Evolutionary conservation across 352 stramenopile species (phyloP).

Genomic region (Blastocystis sp.): DNA sequence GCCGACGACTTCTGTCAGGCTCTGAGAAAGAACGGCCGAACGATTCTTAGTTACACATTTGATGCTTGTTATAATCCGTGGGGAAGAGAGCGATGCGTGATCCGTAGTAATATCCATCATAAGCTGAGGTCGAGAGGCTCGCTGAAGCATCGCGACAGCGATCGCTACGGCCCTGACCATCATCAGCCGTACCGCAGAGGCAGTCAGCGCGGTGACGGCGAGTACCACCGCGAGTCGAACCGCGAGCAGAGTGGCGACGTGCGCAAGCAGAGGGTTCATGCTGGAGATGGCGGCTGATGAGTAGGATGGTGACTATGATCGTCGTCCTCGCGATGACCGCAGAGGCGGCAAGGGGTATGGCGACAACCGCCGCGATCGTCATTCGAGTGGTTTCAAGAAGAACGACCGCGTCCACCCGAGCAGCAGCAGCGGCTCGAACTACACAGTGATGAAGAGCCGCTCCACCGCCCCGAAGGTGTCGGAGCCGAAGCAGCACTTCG

Average conservation of each 20-base stretch:
- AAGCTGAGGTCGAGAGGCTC: background rate
- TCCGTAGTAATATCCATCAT: conserved; percentile 56
- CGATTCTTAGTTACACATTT: conserved; percentile 56
- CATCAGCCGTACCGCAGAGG: background rate
- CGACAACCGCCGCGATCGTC: background rate
- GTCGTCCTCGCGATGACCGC: background rate
- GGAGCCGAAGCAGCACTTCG: background rate
- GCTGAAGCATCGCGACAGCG: background rate
- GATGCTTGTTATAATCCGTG: conserved; percentile 55
- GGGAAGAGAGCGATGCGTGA: background rate
- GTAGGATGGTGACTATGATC: background rate
- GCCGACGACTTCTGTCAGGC: conserved; percentile 43
- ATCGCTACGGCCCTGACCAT: background rate
- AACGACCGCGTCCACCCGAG: background rate
- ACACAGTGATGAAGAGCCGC: background rate
- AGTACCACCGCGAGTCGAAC: background rate
- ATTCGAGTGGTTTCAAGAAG: background rate
- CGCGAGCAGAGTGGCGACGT: background rate
- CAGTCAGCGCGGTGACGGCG: background rate
- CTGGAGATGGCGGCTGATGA: background rate
- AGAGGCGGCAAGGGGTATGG: background rate
- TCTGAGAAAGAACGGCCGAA: conserved; percentile 41
- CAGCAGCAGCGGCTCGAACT: background rate
- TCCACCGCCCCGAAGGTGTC: background rate
- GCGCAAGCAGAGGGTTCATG: background rate